Conservation (phyloP, 2,329 filamentous ascomycete genomes). For the Pseudopyricularia javanii region DNA sequence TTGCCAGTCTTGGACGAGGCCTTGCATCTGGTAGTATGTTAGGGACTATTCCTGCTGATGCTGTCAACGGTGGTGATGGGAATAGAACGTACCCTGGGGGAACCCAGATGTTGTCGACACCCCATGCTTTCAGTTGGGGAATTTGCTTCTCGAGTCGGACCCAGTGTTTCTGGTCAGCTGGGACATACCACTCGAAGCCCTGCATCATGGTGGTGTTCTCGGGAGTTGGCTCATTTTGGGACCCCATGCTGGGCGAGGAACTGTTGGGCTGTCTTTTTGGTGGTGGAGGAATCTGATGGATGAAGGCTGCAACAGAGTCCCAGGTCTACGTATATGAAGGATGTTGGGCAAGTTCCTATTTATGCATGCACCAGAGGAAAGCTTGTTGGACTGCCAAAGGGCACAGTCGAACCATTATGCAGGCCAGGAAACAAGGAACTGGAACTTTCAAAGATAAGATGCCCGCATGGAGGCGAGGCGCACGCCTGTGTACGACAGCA, state of each 20-base stretch:
- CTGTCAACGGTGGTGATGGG: not conserved
- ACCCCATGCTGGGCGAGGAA: constrained; percentile 8
- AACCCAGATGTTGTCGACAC: constrained; percentile 56
- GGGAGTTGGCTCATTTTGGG: constrained; percentile 14
- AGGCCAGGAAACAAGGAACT: not conserved
- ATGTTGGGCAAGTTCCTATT: not conserved
- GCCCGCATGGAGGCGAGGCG: too few relatives aligned
- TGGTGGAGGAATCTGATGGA: not conserved
- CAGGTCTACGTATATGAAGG: not conserved
- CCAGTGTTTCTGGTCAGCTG: constrained; percentile 52
- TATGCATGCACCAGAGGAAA: not conserved
- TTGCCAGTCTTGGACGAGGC: constrained; percentile 50
- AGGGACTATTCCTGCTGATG: not conserved
- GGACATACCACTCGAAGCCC: constrained; percentile 64
- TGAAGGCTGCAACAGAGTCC: not conserved
- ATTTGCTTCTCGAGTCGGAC: constrained; percentile 42
- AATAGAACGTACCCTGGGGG: constrained; percentile 39
- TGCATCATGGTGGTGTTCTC: constrained; percentile 52
- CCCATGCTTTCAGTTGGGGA: constrained; percentile 44
- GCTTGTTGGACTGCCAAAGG: not conserved
- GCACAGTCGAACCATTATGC: not conserved
- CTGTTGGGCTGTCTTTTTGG: not conserved
- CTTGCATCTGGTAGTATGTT: constrained; percentile 36
- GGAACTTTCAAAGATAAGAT: too few relatives aligned
- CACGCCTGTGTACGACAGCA: too few relatives aligned